phyloP scores from a whole-genome alignment of 345 rosid genomes.

The Eucalyptus camaldulensis region DNA sequence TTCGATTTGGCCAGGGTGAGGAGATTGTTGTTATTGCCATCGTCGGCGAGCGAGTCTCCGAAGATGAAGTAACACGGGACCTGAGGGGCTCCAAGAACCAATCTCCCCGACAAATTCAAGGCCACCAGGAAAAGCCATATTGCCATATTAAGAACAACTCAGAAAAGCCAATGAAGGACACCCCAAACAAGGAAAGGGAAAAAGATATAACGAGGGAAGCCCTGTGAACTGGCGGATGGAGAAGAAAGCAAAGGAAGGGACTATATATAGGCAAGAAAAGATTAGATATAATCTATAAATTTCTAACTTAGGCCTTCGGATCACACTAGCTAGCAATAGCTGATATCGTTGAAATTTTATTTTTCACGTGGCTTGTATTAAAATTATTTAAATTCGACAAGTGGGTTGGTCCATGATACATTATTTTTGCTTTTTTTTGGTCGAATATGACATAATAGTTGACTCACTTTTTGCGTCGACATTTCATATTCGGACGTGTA shows the following conservation, averaged over 20 bases:
- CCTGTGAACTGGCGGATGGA: neutral
- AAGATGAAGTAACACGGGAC: slow-evolving; percentile 29
- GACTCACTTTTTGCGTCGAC: neutral
- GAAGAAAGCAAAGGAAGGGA: neutral
- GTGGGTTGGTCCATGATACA: neutral
- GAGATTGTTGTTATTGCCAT: slow-evolving; percentile 28
- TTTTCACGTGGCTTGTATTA: neutral
- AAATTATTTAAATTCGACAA: neutral
- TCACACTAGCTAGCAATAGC: neutral
- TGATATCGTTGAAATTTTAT: neutral
- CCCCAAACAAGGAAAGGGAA: neutral
- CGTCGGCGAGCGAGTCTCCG: slow-evolving; percentile 27
- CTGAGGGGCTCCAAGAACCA: neutral
- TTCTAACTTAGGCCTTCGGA: neutral
- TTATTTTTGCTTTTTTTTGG: too few species aligned
- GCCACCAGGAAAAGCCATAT: neutral
- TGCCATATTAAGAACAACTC: neutral
- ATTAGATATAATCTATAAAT: neutral
- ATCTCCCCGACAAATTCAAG: neutral
- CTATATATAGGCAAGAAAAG: neutral
- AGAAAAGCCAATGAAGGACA: neutral
- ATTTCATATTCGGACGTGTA: neutral
- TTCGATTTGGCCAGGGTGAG: slow-evolving; percentile 9
- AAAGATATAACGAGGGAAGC: neutral
- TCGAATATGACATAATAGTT: neutral